Percentiles rank a stretch among this genome's conserved stretches.
Conservation (phyloP, 1,284 basidiomycete species). For the Ceratobasidium sp. region DNA sequence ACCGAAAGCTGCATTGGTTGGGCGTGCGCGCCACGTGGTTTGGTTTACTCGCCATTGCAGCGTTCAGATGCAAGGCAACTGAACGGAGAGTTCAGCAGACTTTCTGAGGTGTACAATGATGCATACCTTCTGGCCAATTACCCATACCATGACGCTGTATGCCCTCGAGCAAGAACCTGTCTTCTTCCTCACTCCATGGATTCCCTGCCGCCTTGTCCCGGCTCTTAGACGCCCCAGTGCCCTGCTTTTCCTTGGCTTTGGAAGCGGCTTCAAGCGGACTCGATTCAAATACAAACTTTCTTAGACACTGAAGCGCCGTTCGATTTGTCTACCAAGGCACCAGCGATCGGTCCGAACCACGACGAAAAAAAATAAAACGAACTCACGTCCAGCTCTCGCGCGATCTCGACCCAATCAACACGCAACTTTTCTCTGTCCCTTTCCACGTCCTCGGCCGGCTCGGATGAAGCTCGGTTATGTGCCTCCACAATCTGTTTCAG, state of each 20-base stretch:
- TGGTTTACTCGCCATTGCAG: constrained; percentile 18
- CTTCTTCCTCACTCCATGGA: constrained; percentile 41
- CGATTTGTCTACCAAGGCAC: constrained; percentile 20
- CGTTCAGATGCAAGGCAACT: constrained; percentile 39
- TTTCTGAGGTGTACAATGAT: not conserved
- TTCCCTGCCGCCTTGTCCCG: not conserved
- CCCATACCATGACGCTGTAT: constrained; percentile 40
- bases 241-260: not conserved
- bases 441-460: constrained; percentile 20
- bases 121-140: constrained; percentile 40
- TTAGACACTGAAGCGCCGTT: constrained; percentile 28
- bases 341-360: not conserved
- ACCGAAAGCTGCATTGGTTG: constrained; percentile 40
- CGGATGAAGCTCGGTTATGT: constrained; percentile 11
- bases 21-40: constrained; percentile 32
- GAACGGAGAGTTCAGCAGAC: not conserved
- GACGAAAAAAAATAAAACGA: not conserved
- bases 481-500: constrained; percentile 16
- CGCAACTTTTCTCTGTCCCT: constrained; percentile 20
- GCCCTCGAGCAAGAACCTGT: constrained; percentile 34
- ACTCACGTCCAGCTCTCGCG: constrained; percentile 20
- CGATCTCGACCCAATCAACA: constrained; percentile 33
- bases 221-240: not conserved
- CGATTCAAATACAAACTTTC: constrained; percentile 27
- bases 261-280: constrained; percentile 4